These are phyloP conservation scores for Pisolithus tinctorius DNA, from an alignment of 768 basidiomycete genomes.

Conservation along the genomic window DNA sequence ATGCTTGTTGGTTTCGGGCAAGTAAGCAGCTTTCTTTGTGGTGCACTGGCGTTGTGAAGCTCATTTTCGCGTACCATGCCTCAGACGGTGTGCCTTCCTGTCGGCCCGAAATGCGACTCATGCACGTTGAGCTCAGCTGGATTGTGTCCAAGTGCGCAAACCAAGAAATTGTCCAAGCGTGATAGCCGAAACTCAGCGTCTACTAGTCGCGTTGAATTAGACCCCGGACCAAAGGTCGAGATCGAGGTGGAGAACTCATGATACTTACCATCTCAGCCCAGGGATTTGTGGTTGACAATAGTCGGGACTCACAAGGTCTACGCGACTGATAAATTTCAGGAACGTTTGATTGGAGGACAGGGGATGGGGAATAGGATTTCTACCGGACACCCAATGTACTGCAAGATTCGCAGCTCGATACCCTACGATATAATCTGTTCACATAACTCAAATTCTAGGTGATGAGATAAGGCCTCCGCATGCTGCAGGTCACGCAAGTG, in stretches of 20 bases:
- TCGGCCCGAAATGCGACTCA: slow-evolving; percentile 55
- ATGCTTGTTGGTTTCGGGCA: slow-evolving; percentile 83
- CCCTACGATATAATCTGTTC: too few species aligned
- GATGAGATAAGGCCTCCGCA: too few species aligned
- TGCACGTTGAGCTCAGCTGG: slow-evolving; percentile 50
- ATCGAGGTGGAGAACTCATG: slow-evolving; percentile 27
- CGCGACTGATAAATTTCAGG: too few species aligned
- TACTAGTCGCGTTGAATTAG: not conserved
- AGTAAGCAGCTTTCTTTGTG: slow-evolving; percentile 31
- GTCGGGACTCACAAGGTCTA: too few species aligned
- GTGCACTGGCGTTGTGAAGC: not conserved
- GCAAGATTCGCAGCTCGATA: too few species aligned
- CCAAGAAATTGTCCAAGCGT: slow-evolving; percentile 14
- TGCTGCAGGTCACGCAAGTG: too few species aligned
- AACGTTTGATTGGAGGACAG: too few species aligned
- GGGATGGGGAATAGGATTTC: too few species aligned
- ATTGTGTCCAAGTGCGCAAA: slow-evolving; percentile 62
- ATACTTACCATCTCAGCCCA: too few species aligned
- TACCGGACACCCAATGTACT: too few species aligned
- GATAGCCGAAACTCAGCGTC: slow-evolving; percentile 3
- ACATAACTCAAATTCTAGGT: too few species aligned
- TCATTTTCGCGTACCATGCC: not conserved
- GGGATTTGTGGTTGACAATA: too few species aligned
- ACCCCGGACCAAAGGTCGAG: slow-evolving; percentile 32
- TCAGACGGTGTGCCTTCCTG: slow-evolving; percentile 62